These are phyloP conservation scores for Fonsecaea erecta DNA, from an alignment of 2,329 filamentous ascomycete genomes.

Conservation along the genomic window DNA sequence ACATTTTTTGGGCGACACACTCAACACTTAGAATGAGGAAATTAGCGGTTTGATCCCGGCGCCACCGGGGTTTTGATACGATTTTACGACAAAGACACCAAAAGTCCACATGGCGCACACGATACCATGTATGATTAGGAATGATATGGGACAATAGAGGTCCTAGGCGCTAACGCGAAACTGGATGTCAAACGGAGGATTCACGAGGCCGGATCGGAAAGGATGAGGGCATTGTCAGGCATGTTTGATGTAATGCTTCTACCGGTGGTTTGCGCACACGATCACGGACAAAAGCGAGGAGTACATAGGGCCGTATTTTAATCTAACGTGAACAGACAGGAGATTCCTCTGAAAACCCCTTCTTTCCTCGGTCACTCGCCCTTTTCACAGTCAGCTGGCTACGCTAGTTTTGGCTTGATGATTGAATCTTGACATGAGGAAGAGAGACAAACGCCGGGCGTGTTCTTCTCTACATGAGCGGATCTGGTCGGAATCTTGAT, in stretches of 20 bases:
- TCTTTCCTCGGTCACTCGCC: too few relatives aligned
- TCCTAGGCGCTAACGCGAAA: background rate
- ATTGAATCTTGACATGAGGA: too few relatives aligned
- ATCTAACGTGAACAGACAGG: too few relatives aligned
- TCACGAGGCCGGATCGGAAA: background rate
- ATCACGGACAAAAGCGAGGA: background rate
- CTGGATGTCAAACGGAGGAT: background rate
- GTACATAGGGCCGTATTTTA: background rate
- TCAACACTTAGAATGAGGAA: background rate
- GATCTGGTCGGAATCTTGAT: too few relatives aligned
- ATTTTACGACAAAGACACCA: background rate
- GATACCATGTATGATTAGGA: slow-evolving; percentile 1
- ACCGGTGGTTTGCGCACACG: background rate
- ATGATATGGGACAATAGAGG: background rate
- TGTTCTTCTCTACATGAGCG: too few relatives aligned
- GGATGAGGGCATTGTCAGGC: background rate
- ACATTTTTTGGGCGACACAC: background rate
- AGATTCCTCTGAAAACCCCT: too few relatives aligned
- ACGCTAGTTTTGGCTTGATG: too few relatives aligned
- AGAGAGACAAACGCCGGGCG: too few relatives aligned
- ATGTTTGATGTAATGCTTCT: background rate
- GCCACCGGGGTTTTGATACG: background rate
- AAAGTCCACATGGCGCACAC: background rate
- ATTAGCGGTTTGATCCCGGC: background rate
- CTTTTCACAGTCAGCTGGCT: too few relatives aligned